Percentiles rank a stretch among this genome's conserved stretches.
Conservation (phyloP, 352 stramenopile species). For the Globisporangium spinosum region DNA sequence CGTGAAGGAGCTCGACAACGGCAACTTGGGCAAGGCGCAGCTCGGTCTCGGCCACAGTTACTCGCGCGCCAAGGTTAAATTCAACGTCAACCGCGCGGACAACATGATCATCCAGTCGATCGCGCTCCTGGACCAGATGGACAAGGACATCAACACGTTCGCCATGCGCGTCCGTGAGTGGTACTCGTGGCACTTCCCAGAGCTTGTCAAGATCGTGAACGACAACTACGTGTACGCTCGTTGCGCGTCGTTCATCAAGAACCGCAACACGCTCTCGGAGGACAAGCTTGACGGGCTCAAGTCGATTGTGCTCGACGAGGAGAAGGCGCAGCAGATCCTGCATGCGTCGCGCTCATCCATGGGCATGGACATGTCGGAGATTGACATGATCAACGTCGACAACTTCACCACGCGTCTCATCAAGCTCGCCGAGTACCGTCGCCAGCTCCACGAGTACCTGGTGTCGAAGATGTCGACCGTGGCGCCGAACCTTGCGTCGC, state of each 20-base stretch:
- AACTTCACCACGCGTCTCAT: conserved; percentile 98
- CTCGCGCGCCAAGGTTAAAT: conserved; percentile 99
- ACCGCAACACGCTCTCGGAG: conserved; percentile 78
- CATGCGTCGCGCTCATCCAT: conserved; percentile 95
- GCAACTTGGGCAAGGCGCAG: conserved; percentile 96
- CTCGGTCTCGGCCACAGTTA: conserved; percentile 99
- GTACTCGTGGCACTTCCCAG: conserved; percentile 99
- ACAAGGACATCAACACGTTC: conserved; percentile 99
- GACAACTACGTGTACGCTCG: conserved; percentile 99
- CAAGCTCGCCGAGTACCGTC: conserved; percentile 97
- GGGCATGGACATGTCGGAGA: conserved; percentile 99
- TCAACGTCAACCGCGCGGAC: conserved; percentile 99
- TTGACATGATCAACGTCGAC: conserved; percentile 99
- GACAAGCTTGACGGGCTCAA: conserved; percentile 78
- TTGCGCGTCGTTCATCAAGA: conserved; percentile 96
- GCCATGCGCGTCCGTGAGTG: conserved; percentile 99
- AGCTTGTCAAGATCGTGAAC: conserved; percentile 99
- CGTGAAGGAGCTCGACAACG: conserved; percentile 96
- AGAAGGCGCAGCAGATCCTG: conserved; percentile 94
- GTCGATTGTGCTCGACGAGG: conserved; percentile 97
- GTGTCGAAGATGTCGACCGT: conserved; percentile 98
- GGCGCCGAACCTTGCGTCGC: conserved; percentile 96
- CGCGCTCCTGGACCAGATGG: conserved; percentile 98
- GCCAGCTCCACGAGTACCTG: conserved; percentile 93
- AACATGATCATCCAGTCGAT: conserved; percentile 99